Percentiles rank a stretch among this genome's conserved stretches.
phyloP scores from a whole-genome alignment of 495 filamentous ascomycete species.

The Neurospora sp. region DNA sequence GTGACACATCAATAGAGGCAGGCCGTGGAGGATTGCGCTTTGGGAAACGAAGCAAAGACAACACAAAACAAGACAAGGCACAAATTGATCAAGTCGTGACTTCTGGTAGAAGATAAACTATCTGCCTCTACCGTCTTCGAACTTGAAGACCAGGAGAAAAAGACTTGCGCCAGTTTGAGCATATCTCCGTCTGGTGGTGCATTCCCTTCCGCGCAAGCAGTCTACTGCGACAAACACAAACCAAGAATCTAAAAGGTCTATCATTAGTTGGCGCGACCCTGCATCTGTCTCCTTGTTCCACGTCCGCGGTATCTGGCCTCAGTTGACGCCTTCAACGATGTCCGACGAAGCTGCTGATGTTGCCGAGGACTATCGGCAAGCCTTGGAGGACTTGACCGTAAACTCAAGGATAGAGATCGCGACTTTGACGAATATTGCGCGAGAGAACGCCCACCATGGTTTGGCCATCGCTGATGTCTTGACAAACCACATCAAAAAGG shows the following conservation, averaged over 20 bases:
- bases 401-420: constrained; percentile 90
- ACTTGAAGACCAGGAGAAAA: background rate
- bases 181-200: background rate
- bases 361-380: constrained; percentile 87
- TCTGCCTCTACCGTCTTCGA: background rate
- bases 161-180: background rate
- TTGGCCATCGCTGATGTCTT: constrained; percentile 80
- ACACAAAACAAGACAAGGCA: background rate
- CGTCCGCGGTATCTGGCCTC: background rate
- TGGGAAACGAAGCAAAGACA: background rate
- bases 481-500: constrained; percentile 85
- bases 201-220: background rate
- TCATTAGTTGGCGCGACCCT: background rate
- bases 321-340: constrained; percentile 41
- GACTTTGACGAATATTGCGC: constrained; percentile 90
- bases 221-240: background rate
- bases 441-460: constrained; percentile 91
- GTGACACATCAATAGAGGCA: background rate
- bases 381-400: constrained; percentile 78
- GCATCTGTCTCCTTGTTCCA: background rate
- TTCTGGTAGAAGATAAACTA: background rate
- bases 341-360: constrained; percentile 74
- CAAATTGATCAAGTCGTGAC: background rate
- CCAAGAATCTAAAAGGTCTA: background rate
- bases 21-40: background rate